Base-by-base conservation (phyloP, 2,329 filamentous ascomycete species). In the Coniochaeta ligniaria region DNA sequence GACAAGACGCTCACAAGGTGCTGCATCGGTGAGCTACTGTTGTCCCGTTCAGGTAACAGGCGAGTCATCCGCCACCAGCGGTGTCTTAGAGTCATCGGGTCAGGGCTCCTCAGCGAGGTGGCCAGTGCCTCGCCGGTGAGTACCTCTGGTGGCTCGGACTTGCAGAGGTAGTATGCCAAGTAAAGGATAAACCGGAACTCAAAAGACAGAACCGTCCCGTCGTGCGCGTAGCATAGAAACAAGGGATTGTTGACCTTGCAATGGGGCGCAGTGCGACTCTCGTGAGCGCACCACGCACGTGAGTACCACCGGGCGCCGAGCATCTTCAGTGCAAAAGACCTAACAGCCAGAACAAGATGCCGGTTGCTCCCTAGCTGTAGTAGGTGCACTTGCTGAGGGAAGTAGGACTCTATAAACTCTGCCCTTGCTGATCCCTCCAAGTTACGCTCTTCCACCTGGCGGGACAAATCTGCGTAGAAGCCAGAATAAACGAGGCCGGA, bases 221-320 rank as follows among this genome's bases (percentile, higher is more conserved):
- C 58, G 22, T 55, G 22, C 12, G 62, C 63, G 36, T 64, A 68
- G 55, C 67, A 69, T 14, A 69, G 57, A 7, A 69, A 62, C 33
- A 69, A 55, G 7, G 67, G 67, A 56, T 68, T 67, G 58, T 66
- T 61, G 38, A 62, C 36, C 47, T 54, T 60, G 12, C 55, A 26
- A 50, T 68, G 65, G 2, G 43, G 58, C n/a, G 59, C 58, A 35
- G 66, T 63, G 54, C 66, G 64, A 52, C 62, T 64, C 58, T 69
- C 67, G 58, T 68, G 67, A 11, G 67, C 67, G 57, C 66, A 69
- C 67, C 67, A 69, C 4, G 64, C 67, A 12, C 67, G 60, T 9
- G 57, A 61, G 38, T 63, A 66, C 67, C 67, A 68, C 6, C 67
- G 61, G 3, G 64, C 66, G 6, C 55, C 36, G 3, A 68, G 61